Evolutionary conservation across 192 early-diverging fungal genomes (phyloP).

Genomic region (Linnemannia elongata): DNA sequence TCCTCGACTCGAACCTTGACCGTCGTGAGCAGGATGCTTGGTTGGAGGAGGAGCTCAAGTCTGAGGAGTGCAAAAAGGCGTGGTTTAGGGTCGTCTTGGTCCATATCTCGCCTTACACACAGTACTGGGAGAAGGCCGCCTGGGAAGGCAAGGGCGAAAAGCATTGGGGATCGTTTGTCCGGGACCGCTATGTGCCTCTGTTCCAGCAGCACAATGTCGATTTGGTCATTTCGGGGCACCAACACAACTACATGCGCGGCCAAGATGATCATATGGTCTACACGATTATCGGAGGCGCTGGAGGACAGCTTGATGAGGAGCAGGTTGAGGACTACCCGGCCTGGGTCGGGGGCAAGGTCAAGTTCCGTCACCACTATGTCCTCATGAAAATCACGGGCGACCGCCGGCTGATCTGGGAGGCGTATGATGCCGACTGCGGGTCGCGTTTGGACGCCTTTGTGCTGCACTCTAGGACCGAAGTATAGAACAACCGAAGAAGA

Average conservation of each 20-base stretch:
- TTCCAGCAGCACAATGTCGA: conserved; percentile 78
- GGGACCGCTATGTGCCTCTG: conserved; percentile 72
- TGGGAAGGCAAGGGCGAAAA: conserved; percentile 78
- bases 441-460: conserved; percentile 54
- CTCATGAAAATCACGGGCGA: conserved; percentile 58
- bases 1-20: conserved; percentile 78
- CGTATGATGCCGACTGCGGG: conserved; percentile 55
- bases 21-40: conserved; percentile 71
- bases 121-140: conserved; percentile 79
- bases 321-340: conserved; percentile 75
- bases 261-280: conserved; percentile 69
- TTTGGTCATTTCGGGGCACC: conserved; percentile 82
- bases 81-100: conserved; percentile 76
- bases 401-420: conserved; percentile 57
- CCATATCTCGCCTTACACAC: conserved; percentile 81
- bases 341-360: conserved; percentile 42
- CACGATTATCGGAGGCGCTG: conserved; percentile 81
- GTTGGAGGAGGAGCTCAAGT: conserved; percentile 70
- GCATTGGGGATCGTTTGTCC: conserved; percentile 79
- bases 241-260: conserved; percentile 83
- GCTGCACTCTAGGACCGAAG: conserved; percentile 47
- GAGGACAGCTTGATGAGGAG: conserved; percentile 72
- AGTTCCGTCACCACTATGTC: conserved; percentile 58
- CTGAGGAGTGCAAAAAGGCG: conserved; percentile 64
- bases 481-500: not conserved